Evolutionary conservation across 2,329 filamentous ascomycete species (phyloP).

Genomic region (Fusarium miscanthi): DNA sequence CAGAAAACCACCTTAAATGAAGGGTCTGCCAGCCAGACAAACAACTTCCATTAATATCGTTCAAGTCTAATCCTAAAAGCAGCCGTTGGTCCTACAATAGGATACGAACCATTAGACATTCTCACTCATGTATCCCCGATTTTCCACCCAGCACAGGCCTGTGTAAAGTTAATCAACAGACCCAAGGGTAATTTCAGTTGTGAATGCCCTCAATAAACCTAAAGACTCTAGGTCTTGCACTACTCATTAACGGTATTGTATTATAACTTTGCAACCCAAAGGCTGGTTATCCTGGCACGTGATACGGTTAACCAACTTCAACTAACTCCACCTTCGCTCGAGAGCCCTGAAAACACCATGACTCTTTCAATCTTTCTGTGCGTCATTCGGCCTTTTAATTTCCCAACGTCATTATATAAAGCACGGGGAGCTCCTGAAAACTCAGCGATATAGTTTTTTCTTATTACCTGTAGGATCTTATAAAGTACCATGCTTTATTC

Average conservation of each 20-base stretch:
- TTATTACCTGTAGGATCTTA: background rate
- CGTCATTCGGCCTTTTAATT: slow-evolving; percentile 26
- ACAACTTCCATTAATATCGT: background rate
- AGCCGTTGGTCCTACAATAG: background rate
- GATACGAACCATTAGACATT: background rate
- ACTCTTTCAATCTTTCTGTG: slow-evolving; percentile 27
- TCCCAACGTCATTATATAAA: slow-evolving; percentile 7
- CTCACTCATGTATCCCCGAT: background rate
- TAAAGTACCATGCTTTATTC: slow-evolving; percentile 39
- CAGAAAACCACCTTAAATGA: background rate
- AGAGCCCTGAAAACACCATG: slow-evolving; percentile 26
- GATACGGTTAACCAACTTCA: slow-evolving; percentile 17
- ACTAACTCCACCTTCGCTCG: slow-evolving; percentile 22
- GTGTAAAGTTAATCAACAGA: background rate
- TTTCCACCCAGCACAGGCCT: background rate
- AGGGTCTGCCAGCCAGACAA: background rate
- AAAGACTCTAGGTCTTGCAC: background rate
- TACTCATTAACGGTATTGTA: background rate
- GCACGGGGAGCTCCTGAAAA: background rate
- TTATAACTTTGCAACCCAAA: background rate
- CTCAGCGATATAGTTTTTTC: background rate
- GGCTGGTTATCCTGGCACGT: slow-evolving; percentile 18
- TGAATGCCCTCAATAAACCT: background rate
- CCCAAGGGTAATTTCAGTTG: background rate
- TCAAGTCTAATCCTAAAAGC: background rate